Base-by-base conservation (phyloP, 176 grass and related monocot species). In the Thinopyrum elongatum region DNA sequence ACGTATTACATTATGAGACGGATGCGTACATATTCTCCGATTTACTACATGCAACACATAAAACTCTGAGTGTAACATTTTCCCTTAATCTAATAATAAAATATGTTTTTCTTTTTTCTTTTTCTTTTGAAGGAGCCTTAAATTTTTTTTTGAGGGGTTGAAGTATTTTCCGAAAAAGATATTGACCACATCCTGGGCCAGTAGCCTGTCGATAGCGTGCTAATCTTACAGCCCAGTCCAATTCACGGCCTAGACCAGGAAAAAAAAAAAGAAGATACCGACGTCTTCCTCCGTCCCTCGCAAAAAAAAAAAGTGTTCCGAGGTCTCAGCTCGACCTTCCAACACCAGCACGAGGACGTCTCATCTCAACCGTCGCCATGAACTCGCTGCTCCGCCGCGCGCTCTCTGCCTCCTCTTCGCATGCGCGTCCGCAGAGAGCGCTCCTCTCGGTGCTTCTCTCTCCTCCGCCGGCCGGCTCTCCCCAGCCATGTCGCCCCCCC, bases 331-430 rank as follows among this genome's bases (percentile, higher is more conserved):
- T 79, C 22, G 33, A 26, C 62, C 81, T 74, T 74, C 70, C 70
- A 74, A 51, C 47, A 36, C 51, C 15, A 25, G 27, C 36, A 31
- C 83, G 60, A 65, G 38, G 11, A 39, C 58, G 15, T 80, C 11
- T 41, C 17, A 22, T 41, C 25, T 22, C 35, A 29, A 34, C 10
- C 17, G 23, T 12, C 78, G 39, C 46, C 67, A 95, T 98, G 96
- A 92, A 85, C 84, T 79, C 77, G 62, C 84, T 95, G 75, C 63
- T 98, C 38, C 93, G 93, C 68, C 86, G 93, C 72, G 86, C 86
- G 23, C 80, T 91, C 51, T 66, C 27, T 41, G 25, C 81, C 26
- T 67, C 82, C 63, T 80, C 88, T 16, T 86, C 86, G 63, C 76
- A 80, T 19, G 76, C 88, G 31, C 68, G 6, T 6, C 74, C 62